These are phyloP conservation scores for Kodamaea plutei DNA, from an alignment of 1,139 yeast genomes.

Conservation along the genomic window DNA sequence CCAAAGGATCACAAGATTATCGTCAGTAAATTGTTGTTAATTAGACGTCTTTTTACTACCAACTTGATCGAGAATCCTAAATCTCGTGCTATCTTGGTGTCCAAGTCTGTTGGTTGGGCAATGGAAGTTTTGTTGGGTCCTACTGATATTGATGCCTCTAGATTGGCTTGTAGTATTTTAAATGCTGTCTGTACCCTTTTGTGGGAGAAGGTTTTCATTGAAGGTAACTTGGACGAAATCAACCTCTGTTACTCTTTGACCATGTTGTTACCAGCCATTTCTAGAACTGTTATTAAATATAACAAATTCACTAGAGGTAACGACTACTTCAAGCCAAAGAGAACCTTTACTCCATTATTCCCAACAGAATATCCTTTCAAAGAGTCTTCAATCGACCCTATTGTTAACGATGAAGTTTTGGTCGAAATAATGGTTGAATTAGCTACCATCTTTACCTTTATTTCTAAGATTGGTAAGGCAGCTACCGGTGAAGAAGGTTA, in stretches of 20 bases:
- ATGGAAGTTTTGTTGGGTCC: constrained; percentile 54
- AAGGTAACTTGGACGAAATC: constrained; percentile 23
- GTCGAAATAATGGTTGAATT: constrained; percentile 75
- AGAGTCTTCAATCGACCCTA: constrained; percentile 67
- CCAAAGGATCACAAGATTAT: constrained; percentile 52
- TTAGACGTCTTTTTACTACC: constrained; percentile 54
- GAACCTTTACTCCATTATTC: constrained; percentile 64
- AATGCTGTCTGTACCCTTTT: constrained; percentile 43
- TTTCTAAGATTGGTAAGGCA: constrained; percentile 49
- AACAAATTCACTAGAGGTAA: constrained; percentile 51
- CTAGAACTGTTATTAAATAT: constrained; percentile 49
- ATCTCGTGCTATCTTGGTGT: constrained; percentile 43
- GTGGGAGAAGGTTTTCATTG: constrained; percentile 29
- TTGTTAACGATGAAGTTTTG: constrained; percentile 64
- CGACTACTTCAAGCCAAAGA: constrained; percentile 52
- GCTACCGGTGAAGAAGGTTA: constrained; percentile 47
- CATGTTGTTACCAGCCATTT: constrained; percentile 49
- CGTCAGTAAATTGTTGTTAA: constrained; percentile 54
- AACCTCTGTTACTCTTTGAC: constrained; percentile 43
- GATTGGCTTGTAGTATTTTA: constrained; percentile 60
- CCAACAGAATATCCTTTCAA: constrained; percentile 66
- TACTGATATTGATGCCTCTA: constrained; percentile 52
- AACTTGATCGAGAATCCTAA: constrained; percentile 34
- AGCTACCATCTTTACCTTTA: constrained; percentile 53
- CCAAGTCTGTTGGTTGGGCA: constrained; percentile 58